Percentiles rank a stretch among this genome's conserved stretches.
Evolutionary conservation across 1,139 yeast genomes (phyloP).

Genomic region (Geotrichum klebahnii): DNA sequence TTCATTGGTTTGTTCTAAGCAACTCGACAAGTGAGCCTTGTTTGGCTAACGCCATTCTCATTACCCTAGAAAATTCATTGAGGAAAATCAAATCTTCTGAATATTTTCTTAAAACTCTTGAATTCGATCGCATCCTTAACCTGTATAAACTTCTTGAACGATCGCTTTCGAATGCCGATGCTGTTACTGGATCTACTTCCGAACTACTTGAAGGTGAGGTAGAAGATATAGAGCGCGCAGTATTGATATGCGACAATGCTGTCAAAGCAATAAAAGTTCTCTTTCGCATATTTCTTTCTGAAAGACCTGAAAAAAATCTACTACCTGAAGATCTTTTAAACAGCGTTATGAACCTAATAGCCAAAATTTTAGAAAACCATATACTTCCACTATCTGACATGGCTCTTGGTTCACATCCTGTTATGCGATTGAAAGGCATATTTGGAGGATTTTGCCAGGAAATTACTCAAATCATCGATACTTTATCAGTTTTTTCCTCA

Average conservation of each 20-base stretch:
- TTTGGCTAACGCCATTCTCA: constrained; percentile 23
- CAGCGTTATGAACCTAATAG: constrained; percentile 44
- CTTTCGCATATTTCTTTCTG: constrained; percentile 44
- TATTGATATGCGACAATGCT: constrained; percentile 31
- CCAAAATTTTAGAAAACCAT: constrained; percentile 41
- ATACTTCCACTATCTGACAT: constrained; percentile 31
- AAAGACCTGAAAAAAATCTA: constrained; percentile 44
- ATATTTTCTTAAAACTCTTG: constrained; percentile 21
- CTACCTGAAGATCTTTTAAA: constrained; percentile 47
- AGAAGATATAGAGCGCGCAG: constrained; percentile 8
- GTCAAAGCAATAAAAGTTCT: constrained; percentile 44
- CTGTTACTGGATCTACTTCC: constrained; percentile 20
- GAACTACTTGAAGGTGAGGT: constrained; percentile 14
- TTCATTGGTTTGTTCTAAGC: constrained; percentile 18
- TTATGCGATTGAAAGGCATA: constrained; percentile 20
- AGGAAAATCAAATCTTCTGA: constrained; percentile 21
- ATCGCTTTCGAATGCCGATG: constrained; percentile 21
- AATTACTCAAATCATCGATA: constrained; percentile 25
- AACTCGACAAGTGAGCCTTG: constrained; percentile 21
- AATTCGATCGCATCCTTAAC: constrained; percentile 25
- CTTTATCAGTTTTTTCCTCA: constrained; percentile 25
- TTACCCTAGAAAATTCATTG: constrained; percentile 24
- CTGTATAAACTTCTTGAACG: constrained; percentile 25
- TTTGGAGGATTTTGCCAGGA: constrained; percentile 25
- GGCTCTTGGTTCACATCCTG: constrained; percentile 11